Conservation (phyloP, 2,329 filamentous ascomycete species). For the Sporothrix variecibatus region DNA sequence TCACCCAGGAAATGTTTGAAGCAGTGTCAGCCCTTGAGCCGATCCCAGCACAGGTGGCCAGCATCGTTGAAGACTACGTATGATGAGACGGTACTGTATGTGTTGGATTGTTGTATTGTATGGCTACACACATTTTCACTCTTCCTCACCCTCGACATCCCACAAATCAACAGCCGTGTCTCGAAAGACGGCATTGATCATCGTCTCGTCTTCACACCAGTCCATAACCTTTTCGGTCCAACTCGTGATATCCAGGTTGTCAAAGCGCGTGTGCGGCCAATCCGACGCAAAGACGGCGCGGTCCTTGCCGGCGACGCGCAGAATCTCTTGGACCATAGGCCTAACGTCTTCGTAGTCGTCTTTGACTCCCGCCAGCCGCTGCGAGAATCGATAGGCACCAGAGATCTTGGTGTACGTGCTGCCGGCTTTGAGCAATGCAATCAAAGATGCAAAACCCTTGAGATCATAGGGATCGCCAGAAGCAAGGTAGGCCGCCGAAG, state of each 20-base stretch:
- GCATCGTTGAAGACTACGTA: background rate
- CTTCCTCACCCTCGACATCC: background rate
- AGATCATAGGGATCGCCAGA: constrained; percentile 34
- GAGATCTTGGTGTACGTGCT: constrained; percentile 60
- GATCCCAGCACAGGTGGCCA: constrained; percentile 5
- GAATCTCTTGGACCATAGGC: constrained; percentile 51
- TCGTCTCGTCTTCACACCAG: constrained; percentile 47
- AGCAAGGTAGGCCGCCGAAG: constrained; percentile 32
- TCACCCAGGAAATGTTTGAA: constrained; percentile 18
- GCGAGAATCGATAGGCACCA: constrained; percentile 56
- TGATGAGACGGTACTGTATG: background rate
- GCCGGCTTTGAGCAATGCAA: constrained; percentile 49
- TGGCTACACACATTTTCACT: background rate
- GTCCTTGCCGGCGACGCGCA: constrained; percentile 45
- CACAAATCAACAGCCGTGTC: background rate
- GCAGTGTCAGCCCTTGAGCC: constrained; percentile 18
- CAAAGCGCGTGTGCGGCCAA: constrained; percentile 65
- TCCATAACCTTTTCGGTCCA: constrained; percentile 57
- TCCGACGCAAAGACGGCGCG: constrained; percentile 61
- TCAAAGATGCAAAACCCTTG: constrained; percentile 51
- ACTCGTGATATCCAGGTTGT: constrained; percentile 56
- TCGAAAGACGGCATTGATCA: constrained; percentile 16
- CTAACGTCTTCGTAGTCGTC: background rate
- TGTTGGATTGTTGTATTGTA: too few relatives aligned
- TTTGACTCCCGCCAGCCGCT: constrained; percentile 49